Evolutionary conservation across 805 yeast genomes (phyloP).

Genomic region (Candida parachauliodes): DNA sequence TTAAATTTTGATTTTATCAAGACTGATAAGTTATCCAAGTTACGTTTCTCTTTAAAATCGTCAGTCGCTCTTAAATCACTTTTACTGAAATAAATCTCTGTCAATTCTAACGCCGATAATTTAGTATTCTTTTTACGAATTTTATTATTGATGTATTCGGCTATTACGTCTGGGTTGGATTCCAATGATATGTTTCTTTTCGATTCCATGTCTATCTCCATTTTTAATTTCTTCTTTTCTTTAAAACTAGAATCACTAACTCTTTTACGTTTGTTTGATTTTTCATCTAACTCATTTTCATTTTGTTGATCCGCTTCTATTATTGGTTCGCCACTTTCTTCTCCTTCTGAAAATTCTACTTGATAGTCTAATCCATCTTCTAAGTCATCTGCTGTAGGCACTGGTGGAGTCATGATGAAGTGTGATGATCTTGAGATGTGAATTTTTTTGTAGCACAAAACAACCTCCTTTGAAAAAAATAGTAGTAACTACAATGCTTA

Average conservation of each 20-base stretch:
- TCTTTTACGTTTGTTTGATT: slow-evolving; percentile 7
- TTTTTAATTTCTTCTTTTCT: slow-evolving; percentile 61
- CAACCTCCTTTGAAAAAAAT: neutral
- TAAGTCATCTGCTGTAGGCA: slow-evolving; percentile 56
- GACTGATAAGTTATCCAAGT: slow-evolving; percentile 49
- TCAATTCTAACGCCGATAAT: slow-evolving; percentile 70
- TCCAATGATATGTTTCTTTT: slow-evolving; percentile 54
- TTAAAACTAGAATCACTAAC: slow-evolving; percentile 42
- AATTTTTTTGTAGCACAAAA: slow-evolving; percentile 5
- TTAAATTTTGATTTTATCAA: slow-evolving; percentile 52
- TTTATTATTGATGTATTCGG: slow-evolving; percentile 62
- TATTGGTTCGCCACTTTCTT: slow-evolving; percentile 21
- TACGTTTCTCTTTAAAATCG: slow-evolving; percentile 50
- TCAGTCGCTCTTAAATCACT: slow-evolving; percentile 59
- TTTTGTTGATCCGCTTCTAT: slow-evolving; percentile 26
- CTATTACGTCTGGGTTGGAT: slow-evolving; percentile 52
- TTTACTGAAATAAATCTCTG: slow-evolving; percentile 59
- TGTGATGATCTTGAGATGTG: neutral
- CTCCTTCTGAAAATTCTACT: slow-evolving; percentile 37
- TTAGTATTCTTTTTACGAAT: slow-evolving; percentile 61
- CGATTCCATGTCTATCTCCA: slow-evolving; percentile 59
- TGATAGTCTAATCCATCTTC: slow-evolving; percentile 74
- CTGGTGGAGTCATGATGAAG: neutral
- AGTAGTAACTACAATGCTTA: slow-evolving; percentile 1
- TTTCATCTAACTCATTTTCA: slow-evolving; percentile 8